Conservation (phyloP, 2,329 filamentous ascomycete species). For the Pseudocercospora eumusae region DNA sequence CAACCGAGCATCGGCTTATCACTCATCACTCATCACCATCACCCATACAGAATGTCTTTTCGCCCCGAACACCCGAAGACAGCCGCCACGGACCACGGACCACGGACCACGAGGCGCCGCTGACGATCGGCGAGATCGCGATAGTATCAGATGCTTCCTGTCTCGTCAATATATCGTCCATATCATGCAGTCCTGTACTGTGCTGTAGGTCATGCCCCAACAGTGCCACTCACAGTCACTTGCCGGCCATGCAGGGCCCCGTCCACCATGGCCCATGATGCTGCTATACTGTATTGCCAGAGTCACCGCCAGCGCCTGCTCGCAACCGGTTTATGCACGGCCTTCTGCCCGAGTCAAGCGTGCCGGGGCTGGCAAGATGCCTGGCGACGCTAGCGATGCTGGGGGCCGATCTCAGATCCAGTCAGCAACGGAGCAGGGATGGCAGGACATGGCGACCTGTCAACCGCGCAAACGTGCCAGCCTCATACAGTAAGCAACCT, state of each 20-base stretch:
- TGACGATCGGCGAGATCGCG: constrained; percentile 7
- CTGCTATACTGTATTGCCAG: not conserved
- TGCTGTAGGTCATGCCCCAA: not conserved
- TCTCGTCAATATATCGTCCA: too few relatives aligned
- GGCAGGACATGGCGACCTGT: not conserved
- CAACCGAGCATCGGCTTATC: not conserved
- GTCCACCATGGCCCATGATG: not conserved
- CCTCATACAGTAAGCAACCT: not conserved
- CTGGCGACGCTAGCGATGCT: constrained; percentile 7
- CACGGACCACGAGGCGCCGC: constrained; percentile 2
- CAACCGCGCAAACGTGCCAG: constrained; percentile 7
- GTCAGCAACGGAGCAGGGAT: not conserved
- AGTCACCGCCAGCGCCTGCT: not conserved
- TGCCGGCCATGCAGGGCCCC: not conserved
- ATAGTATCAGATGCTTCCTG: not conserved
- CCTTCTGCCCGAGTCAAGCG: not conserved
- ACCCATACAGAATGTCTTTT: not conserved
- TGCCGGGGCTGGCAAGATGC: not conserved
- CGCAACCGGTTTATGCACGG: not conserved
- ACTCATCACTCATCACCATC: too few relatives aligned
- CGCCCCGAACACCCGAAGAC: not conserved
- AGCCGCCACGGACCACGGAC: constrained; percentile 5
- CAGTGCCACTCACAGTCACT: not conserved
- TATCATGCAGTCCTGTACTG: not conserved
- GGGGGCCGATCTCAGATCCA: constrained; percentile 9